Conservation (phyloP, 768 basidiomycete genomes). For the Amanita pseudoporphyria region DNA sequence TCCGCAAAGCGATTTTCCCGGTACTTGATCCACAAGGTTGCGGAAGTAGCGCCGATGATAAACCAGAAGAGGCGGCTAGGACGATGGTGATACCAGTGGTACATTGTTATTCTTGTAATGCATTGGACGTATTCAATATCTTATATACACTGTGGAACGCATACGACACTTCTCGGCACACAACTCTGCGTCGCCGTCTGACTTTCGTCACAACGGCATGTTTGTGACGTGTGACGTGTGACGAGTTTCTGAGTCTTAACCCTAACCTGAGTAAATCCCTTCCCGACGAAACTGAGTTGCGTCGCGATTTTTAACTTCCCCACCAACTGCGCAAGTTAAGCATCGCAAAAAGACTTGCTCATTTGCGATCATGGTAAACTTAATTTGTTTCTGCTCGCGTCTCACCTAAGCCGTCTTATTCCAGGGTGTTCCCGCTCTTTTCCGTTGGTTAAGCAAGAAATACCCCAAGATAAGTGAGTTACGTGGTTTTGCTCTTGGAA, state of each 20-base stretch:
- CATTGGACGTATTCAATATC: background rate
- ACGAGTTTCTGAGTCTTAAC: constrained; percentile 5
- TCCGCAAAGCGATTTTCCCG: constrained; percentile 22
- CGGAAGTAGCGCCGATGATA: constrained; percentile 43
- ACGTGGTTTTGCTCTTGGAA: background rate
- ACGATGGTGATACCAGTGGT: constrained; percentile 14
- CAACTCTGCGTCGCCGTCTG: background rate
- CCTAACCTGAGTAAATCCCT: constrained; percentile 4
- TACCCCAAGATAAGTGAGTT: constrained; percentile 91
- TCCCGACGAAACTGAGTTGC: background rate
- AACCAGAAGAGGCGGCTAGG: constrained; percentile 67
- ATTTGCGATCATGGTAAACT: background rate
- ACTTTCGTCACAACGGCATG: background rate
- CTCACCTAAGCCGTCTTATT: background rate
- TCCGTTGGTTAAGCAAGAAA: constrained; percentile 97
- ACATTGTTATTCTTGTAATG: background rate
- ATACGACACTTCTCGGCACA: constrained; percentile 1
- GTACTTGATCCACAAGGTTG: constrained; percentile 31
- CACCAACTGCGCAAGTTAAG: background rate
- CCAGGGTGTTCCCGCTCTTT: constrained; percentile 95
- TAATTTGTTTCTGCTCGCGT: background rate
- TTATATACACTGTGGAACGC: background rate
- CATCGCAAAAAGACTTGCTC: background rate
- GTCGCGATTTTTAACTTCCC: background rate
- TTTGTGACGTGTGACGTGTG: background rate